Conservation (phyloP, 495 filamentous ascomycete species). For the Acidiella bohemica region DNA sequence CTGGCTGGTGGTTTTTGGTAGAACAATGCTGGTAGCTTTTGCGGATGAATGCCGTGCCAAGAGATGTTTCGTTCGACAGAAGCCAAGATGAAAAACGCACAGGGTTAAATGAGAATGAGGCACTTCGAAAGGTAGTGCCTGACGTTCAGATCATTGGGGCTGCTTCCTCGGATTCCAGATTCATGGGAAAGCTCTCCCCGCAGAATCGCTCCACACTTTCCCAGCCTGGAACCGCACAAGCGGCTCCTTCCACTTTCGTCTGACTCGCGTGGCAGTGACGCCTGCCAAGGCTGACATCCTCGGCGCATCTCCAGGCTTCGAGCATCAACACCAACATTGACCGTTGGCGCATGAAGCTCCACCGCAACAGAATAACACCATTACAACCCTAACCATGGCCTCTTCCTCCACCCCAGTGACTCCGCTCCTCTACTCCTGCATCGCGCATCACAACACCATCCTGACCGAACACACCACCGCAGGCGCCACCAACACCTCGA, state of each 20-base stretch:
- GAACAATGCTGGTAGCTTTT: not conserved
- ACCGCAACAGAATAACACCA: not conserved
- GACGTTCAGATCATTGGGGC: not conserved
- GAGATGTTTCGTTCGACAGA: not conserved
- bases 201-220: too few species aligned
- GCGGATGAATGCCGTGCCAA: not conserved
- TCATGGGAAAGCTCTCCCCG: too few species aligned
- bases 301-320: not conserved
- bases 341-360: not conserved
- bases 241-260: too few species aligned
- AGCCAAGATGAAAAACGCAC: too few species aligned
- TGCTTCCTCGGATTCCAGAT: too few species aligned
- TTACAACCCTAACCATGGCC: conserved; percentile 15
- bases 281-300: not conserved
- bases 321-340: not conserved
- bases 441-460: conserved; percentile 81
- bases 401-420: conserved; percentile 19
- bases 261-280: not conserved
- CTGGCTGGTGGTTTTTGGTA: not conserved
- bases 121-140: not conserved
- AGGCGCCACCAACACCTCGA: conserved; percentile 56
- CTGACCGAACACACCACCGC: conserved; percentile 77
- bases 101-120: not conserved
- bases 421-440: conserved; percentile 47
- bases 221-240: not conserved